Percentiles rank a stretch among this genome's conserved stretches.
Evolutionary conservation across 139 green algal genomes (phyloP).

Genomic region (Picochlorum costavermella): DNA sequence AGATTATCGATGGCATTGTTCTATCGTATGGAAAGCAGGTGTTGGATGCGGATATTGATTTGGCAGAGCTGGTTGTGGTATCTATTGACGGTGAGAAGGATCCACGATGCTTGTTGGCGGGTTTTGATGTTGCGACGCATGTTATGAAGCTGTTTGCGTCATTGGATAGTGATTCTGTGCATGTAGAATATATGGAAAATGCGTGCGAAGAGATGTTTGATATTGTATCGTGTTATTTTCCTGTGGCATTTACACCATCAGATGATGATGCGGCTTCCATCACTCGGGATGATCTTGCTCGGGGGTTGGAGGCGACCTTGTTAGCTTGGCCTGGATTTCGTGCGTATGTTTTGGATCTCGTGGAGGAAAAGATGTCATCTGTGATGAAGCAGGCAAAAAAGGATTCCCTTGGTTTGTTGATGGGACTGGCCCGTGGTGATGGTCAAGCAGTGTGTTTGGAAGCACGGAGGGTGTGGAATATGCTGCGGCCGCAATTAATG

Average conservation of each 20-base stretch:
- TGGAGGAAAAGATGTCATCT: slow-evolving; percentile 52
- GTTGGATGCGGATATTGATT: slow-evolving; percentile 16
- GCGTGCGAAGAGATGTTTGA: slow-evolving; percentile 71
- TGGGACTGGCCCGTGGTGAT: neutral
- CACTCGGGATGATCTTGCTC: slow-evolving; percentile 34
- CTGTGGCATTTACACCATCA: slow-evolving; percentile 75
- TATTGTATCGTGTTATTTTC: slow-evolving; percentile 82
- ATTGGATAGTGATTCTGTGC: slow-evolving; percentile 8
- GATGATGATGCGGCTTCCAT: slow-evolving; percentile 34
- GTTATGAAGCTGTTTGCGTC: slow-evolving; percentile 15
- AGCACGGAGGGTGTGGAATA: neutral
- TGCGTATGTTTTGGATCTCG: slow-evolving; percentile 31
- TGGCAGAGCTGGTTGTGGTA: slow-evolving; percentile 15
- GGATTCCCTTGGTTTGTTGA: slow-evolving; percentile 19
- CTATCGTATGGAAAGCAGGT: neutral
- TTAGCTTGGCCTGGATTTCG: slow-evolving; percentile 31
- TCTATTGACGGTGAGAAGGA: slow-evolving; percentile 85
- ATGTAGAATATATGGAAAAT: slow-evolving; percentile 11
- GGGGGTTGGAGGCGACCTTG: slow-evolving; percentile 26
- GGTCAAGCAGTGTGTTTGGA: neutral
- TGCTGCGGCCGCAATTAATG: neutral
- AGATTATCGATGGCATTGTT: slow-evolving; percentile 2
- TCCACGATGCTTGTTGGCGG: slow-evolving; percentile 71
- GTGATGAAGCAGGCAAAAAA: slow-evolving; percentile 31
- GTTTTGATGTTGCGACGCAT: slow-evolving; percentile 38